These are phyloP conservation scores for Acacia acuminata DNA, from an alignment of 306 rosid genomes.

Conservation along the genomic window DNA sequence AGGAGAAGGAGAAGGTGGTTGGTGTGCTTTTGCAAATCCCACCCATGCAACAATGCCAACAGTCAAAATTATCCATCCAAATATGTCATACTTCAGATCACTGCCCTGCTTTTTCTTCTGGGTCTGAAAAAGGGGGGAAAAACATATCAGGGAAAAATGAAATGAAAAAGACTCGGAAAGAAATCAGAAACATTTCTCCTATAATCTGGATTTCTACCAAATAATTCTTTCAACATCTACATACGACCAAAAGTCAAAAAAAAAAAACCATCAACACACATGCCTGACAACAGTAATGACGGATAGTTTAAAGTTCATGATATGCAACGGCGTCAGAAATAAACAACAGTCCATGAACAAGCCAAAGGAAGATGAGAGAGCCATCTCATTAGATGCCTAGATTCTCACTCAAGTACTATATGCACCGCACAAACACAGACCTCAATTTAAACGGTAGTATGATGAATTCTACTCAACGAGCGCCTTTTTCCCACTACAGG, in stretches of 20 bases:
- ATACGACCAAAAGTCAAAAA: background rate
- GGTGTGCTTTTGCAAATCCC: slow-evolving; percentile 57
- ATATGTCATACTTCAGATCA: slow-evolving; percentile 57
- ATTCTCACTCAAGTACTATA: background rate
- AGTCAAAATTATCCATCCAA: slow-evolving; percentile 66
- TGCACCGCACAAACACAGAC: background rate
- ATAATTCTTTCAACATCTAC: background rate
- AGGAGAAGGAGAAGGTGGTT: slow-evolving; percentile 41
- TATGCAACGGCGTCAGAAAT: background rate
- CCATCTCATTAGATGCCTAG: background rate
- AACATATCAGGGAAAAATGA: slow-evolving; percentile 8
- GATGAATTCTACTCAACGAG: background rate
- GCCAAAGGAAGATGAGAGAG: background rate
- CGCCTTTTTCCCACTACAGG: background rate
- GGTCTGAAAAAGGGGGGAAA: slow-evolving; percentile 32
- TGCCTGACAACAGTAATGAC: background rate
- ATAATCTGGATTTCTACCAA: background rate
- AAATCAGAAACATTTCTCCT: background rate
- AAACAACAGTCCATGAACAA: slow-evolving; percentile 8
- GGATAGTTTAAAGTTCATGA: background rate
- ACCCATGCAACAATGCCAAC: slow-evolving; percentile 72
- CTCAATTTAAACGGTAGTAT: background rate
- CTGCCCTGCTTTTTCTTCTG: slow-evolving; percentile 57
- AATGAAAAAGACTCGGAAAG: background rate
- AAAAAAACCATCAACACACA: background rate